phyloP scores from a whole-genome alignment of 2,329 filamentous ascomycete species.

The Colletotrichum navitas region DNA sequence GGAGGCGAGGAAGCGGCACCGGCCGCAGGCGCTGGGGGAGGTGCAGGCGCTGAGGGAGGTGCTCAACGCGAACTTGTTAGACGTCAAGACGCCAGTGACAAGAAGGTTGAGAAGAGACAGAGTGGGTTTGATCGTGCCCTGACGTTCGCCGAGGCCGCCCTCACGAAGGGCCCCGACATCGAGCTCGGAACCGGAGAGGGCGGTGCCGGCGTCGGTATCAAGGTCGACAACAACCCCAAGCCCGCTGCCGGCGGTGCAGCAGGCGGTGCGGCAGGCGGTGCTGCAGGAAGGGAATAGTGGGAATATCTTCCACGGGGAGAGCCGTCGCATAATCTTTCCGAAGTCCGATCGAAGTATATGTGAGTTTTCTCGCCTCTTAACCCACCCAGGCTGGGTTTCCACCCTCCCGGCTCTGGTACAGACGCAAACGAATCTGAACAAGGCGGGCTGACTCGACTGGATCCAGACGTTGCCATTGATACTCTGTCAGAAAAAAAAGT shows the following conservation, averaged over 20 bases:
- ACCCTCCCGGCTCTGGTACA: too few species aligned
- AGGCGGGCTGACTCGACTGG: slow-evolving; percentile 5
- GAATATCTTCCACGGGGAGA: not conserved
- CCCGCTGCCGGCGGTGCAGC: slow-evolving; percentile 44
- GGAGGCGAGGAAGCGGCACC: slow-evolving; percentile 48
- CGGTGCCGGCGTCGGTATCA: slow-evolving; percentile 57
- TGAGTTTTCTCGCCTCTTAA: slow-evolving; percentile 4
- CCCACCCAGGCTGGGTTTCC: too few species aligned
- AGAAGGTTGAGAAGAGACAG: slow-evolving; percentile 52
- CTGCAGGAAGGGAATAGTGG: slow-evolving; percentile 43
- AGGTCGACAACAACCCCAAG: slow-evolving; percentile 51
- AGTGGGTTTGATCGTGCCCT: slow-evolving; percentile 57
- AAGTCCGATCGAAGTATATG: slow-evolving; percentile 34
- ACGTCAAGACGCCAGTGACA: not conserved
- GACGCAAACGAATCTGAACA: not conserved
- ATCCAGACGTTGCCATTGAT: slow-evolving; percentile 37
- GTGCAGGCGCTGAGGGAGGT: slow-evolving; percentile 15
- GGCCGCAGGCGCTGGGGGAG: slow-evolving; percentile 16
- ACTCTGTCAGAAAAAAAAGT: slow-evolving; percentile 39
- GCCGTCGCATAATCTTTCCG: slow-evolving; percentile 30
- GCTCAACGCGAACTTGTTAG: slow-evolving; percentile 9
- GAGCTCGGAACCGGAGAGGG: slow-evolving; percentile 56
- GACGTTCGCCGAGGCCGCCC: slow-evolving; percentile 54
- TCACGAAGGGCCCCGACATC: slow-evolving; percentile 55
- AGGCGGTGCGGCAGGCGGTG: slow-evolving; percentile 43